Conservation (phyloP, 75 land plant species). For the Isoetes taiwanensis region DNA sequence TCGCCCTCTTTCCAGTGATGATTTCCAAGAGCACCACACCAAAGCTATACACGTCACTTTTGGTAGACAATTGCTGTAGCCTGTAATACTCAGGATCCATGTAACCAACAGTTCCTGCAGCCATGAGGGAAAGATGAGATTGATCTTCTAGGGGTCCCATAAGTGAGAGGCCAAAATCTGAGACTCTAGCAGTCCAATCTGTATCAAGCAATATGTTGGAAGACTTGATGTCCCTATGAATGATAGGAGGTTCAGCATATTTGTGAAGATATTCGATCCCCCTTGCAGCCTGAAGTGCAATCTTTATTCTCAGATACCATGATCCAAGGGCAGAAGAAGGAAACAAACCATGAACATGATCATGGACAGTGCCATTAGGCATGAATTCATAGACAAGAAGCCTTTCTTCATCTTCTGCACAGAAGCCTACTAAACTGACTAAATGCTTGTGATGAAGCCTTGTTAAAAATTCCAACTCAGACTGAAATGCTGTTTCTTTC, state of each 20-base stretch:
- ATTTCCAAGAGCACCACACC: conserved; percentile 66
- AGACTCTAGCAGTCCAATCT: conserved; percentile 50
- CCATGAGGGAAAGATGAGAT: conserved; percentile 29
- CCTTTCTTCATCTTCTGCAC: conserved; percentile 58
- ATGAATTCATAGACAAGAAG: conserved; percentile 81
- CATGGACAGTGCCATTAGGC: conserved; percentile 68
- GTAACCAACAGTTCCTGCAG: conserved; percentile 67
- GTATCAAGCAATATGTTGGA: conserved; percentile 66
- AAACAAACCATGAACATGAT: conserved; percentile 45
- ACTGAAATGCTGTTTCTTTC: conserved; percentile 65
- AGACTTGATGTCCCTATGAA: conserved; percentile 72
- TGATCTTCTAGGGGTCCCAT: conserved; percentile 35
- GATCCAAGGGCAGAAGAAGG: conserved; percentile 28
- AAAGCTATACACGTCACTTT: conserved; percentile 75
- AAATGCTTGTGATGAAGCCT: conserved; percentile 77
- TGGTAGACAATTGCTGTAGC: conserved; percentile 53
- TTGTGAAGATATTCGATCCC: conserved; percentile 77
- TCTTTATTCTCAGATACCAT: conserved; percentile 53
- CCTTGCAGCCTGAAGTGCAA: conserved; percentile 51
- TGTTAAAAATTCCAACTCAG: conserved; percentile 61
- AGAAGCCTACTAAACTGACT: conserved; percentile 66
- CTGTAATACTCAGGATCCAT: conserved; percentile 82
- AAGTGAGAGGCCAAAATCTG: conserved; percentile 65
- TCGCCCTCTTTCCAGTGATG: conserved; percentile 60
- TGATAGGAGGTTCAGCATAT: conserved; percentile 68